A percentile compares a stretch with the other conserved stretches of the same genome.
Evolutionary conservation across 2,329 filamentous ascomycete species (phyloP).

Genomic region (Epichloe bromicola): DNA sequence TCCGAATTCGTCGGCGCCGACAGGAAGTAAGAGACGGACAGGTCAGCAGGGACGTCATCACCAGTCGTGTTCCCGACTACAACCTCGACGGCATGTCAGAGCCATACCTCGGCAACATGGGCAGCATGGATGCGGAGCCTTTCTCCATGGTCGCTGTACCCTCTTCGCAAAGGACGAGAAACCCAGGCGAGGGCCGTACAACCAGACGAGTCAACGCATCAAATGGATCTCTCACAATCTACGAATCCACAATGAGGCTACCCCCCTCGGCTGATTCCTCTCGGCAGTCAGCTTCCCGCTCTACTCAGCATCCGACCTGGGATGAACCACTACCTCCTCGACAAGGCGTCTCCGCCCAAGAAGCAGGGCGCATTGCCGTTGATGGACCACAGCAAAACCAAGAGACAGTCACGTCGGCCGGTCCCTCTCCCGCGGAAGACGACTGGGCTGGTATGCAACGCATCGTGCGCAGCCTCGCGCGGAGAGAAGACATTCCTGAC

Average conservation of each 20-base stretch:
- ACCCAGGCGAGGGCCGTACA: not conserved
- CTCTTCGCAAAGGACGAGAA: not conserved
- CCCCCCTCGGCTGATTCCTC: not conserved
- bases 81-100: conserved; percentile 9
- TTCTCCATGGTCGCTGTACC: not conserved
- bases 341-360: not conserved
- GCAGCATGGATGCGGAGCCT: not conserved
- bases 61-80: conserved; percentile 9
- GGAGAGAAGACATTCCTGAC: conserved; percentile 64
- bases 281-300: not conserved
- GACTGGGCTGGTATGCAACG: conserved; percentile 51
- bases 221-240: conserved; percentile 3
- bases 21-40: not conserved
- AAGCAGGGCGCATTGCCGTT: not conserved
- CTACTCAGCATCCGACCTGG: not conserved
- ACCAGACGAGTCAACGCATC: conserved; percentile 1
- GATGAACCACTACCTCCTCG: not conserved
- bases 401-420: not conserved
- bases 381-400: not conserved
- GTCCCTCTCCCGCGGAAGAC: conserved; percentile 20
- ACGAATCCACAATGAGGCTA: conserved; percentile 3
- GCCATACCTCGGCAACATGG: not conserved
- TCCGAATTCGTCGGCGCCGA: conserved; percentile 7
- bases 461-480: conserved; percentile 57
- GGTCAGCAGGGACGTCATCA: not conserved